phyloP scores from a whole-genome alignment of 2,329 filamentous ascomycete species.

The Fusarium newnesense region DNA sequence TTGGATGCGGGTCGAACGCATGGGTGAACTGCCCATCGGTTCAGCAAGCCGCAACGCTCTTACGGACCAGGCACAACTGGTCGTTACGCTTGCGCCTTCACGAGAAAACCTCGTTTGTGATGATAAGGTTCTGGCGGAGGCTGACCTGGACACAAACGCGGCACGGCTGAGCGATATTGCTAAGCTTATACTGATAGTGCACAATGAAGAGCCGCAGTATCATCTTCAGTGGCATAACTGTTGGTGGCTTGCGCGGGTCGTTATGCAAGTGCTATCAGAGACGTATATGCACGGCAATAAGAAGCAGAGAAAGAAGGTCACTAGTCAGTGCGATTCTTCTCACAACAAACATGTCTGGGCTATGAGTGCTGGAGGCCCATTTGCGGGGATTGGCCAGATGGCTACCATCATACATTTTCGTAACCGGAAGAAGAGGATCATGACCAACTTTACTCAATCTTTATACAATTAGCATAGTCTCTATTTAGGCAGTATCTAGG shows the following conservation, averaged over 20 bases:
- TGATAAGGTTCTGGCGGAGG: background rate
- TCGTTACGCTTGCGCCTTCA: background rate
- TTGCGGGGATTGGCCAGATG: background rate
- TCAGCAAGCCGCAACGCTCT: background rate
- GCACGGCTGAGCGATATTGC: background rate
- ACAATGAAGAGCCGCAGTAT: background rate
- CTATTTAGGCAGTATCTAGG: accelerated
- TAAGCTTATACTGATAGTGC: background rate
- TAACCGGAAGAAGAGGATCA: background rate
- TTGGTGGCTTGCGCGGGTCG: background rate
- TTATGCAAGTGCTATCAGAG: background rate
- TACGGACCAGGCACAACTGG: background rate
- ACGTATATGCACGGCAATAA: background rate
- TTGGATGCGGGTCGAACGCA: background rate
- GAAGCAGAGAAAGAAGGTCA: background rate
- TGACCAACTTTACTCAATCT: background rate
- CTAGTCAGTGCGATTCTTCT: background rate
- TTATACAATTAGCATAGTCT: accelerated
- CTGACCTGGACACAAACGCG: background rate
- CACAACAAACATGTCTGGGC: background rate
- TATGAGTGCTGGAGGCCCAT: background rate
- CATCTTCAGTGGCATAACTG: background rate
- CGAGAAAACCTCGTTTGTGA: background rate
- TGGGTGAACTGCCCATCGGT: background rate
- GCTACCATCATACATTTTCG: background rate